Evolutionary conservation across 2,329 filamentous ascomycete species (phyloP), one percentile per base, ranked within the genome.

Genomic region (Trichophyton equinum): DNA sequence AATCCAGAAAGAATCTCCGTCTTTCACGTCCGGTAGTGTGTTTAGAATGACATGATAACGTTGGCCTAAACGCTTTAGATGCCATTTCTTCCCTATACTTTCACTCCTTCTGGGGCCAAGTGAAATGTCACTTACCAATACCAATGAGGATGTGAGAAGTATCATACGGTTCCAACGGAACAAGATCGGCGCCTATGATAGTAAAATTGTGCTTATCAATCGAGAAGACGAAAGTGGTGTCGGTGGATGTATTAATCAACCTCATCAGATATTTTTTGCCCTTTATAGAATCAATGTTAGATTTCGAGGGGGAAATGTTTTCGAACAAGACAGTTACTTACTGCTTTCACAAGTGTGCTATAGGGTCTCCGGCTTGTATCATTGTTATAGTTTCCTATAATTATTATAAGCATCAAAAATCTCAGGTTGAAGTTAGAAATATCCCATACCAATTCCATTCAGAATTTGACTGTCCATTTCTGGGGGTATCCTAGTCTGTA

Each of bases 131-230:
- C 42, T 59, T 47, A 59, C 57, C 57, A 47, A 59, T 44, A 4
- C 36, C 20, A 8, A 59, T 30, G 18, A 73, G 71, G 2, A 83
- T 57, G n/a, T 71, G 72, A 0, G 75, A 73, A 0, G 81, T 78
- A 0, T 71, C 70, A 63, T 79, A 85, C 0, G 83, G 83, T 25
- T 75, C 65, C 25, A 86, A 75, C 1, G 82, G 81, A 0, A 85
- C 80, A 2, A 85, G 70, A 62, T 85, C 84, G 18, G 71, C 61
- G 0, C 78, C 75, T 46, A 86, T 83, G 36, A 86, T 81, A 0
- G 74, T 79, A 65, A 86, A 68, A 0, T 67, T 76, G 68, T 86
- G 83, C 56, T 79, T 77, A 42, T 78, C 76, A 30, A 78, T 73
- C 55, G 69, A 71, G 67, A 86, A 82, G 56, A 77, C 73, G 69